Percentiles rank a stretch among this genome's conserved stretches.
These are phyloP conservation scores for Gracilaria domingensis DNA, from an alignment of 23 red algal genomes.

Conservation along the genomic window DNA sequence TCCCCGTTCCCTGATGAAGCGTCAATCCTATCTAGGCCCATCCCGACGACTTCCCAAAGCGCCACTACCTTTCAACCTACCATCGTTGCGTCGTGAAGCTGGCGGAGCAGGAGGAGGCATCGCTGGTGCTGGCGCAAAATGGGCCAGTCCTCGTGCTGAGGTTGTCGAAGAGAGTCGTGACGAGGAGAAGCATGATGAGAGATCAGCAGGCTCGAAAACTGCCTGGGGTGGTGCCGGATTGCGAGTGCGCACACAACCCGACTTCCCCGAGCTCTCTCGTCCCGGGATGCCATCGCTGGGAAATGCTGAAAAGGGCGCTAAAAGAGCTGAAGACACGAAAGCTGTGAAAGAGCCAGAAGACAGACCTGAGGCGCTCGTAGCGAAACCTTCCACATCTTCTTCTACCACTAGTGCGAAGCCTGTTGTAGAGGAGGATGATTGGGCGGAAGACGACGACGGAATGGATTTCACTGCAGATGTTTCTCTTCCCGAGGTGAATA, in stretches of 20 bases:
- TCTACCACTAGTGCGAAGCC: constrained; percentile 23
- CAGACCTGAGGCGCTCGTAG: neutral
- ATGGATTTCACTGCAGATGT: constrained; percentile 65
- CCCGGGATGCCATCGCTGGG: neutral
- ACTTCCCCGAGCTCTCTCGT: constrained; percentile 29
- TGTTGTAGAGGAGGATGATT: constrained; percentile 64
- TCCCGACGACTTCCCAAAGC: constrained; percentile 40
- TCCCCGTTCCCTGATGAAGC: constrained; percentile 32
- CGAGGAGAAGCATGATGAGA: constrained; percentile 37
- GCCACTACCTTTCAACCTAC: constrained; percentile 63
- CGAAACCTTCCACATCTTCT: constrained; percentile 3
- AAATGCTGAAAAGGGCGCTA: constrained; percentile 25
- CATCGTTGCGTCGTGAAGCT: constrained; percentile 60
- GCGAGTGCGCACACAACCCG: constrained; percentile 37
- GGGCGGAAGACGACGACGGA: constrained; percentile 63
- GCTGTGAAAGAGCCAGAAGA: constrained; percentile 2
- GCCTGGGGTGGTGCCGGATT: constrained; percentile 52
- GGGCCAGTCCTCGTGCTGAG: constrained; percentile 53
- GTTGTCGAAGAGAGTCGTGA: constrained; percentile 15
- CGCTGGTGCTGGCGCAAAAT: constrained; percentile 72
- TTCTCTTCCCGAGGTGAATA: constrained; percentile 44
- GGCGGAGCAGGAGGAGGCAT: constrained; percentile 69
- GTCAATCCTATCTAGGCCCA: constrained; percentile 35
- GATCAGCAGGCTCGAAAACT: constrained; percentile 22
- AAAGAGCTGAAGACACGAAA: constrained; percentile 17